phyloP scores from a whole-genome alignment of 176 grass and related monocot genomes.

The Aegilops bicornis region DNA sequence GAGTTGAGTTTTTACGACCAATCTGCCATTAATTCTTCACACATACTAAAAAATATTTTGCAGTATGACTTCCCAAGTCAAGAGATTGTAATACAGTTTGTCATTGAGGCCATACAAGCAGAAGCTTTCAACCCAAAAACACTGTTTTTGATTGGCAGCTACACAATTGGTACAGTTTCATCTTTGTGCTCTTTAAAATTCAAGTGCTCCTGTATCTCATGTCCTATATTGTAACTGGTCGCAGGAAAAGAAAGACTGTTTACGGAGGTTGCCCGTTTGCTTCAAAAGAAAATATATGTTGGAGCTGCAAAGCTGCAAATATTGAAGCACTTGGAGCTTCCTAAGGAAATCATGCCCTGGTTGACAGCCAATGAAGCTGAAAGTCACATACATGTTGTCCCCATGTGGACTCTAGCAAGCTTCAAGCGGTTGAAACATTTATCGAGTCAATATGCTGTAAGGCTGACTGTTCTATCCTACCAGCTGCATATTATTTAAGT shows the following conservation, averaged over 20 bases:
- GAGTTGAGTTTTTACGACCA: slow-evolving; percentile 2
- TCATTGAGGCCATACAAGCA: slow-evolving; percentile 97
- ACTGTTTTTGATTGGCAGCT: slow-evolving; percentile 94
- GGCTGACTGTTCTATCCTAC: slow-evolving; percentile 23
- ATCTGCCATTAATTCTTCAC: slow-evolving; percentile 8
- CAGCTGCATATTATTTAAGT: background rate
- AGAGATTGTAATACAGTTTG: slow-evolving; percentile 85
- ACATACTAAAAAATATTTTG: slow-evolving; percentile 23
- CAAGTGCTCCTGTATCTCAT: background rate
- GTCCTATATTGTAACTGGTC: background rate
- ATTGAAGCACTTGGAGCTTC: slow-evolving; percentile 63
- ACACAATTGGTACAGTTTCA: slow-evolving; percentile 79
- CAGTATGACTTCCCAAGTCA: slow-evolving; percentile 98
- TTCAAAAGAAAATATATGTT: slow-evolving; percentile 89
- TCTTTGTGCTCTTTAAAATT: slow-evolving; percentile 10
- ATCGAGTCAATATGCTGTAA: slow-evolving; percentile 86
- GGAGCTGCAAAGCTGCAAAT: slow-evolving; percentile 76
- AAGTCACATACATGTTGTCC: slow-evolving; percentile 96
- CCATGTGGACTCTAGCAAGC: slow-evolving; percentile 96
- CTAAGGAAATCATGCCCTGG: slow-evolving; percentile 84
- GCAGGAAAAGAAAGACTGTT: slow-evolving; percentile 91
- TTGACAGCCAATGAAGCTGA: slow-evolving; percentile 90
- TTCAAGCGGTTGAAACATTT: slow-evolving; percentile 89
- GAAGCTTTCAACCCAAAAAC: slow-evolving; percentile 95
- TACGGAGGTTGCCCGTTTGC: slow-evolving; percentile 79